Base-by-base conservation (phyloP, 1,139 yeast genomes). In the Magnusiomyces sp. region DNA sequence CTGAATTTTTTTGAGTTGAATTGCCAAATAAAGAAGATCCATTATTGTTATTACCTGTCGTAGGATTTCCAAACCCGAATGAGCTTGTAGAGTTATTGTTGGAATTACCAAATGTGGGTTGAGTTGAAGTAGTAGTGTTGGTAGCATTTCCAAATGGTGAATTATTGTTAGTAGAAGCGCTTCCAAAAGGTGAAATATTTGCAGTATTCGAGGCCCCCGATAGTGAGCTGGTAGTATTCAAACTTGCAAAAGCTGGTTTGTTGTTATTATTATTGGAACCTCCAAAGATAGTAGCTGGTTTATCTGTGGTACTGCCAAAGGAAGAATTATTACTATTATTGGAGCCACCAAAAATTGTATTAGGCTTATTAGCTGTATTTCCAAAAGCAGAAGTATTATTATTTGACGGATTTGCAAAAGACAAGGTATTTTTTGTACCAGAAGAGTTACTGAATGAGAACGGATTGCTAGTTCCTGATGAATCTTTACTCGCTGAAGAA, bases 11-110 rank as follows among this genome's bases (percentile, higher is more conserved):
- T 16, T 13, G 23, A 46, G 39, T 57, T 10, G 59, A 40, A 34
- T 47, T 33, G 9, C 60, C 62, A 57, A 59, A 59, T 37, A 55
- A 55, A 32, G 58, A 51, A 2, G 52, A 14, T 31, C 43, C 31
- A 14, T 46, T 33, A 31, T 23, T 48, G 43, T 31, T 36, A 37
- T 41, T 5, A 14, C 27, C 5, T n/a, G 19, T 16, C 14, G 13
- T 16, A 7, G 19, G 14, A 40, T 31, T 5, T 36, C 17, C 32
- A 14, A 17, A 23, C 14, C 36, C 5, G 48, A 6, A n/a, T 31
- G 13, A 5, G 11, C 20, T n/a, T 9, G n/a, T 14, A 10, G 40
- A 9, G 7, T n/a, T 37, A 37, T 37, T 37, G 19, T 14, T 16
- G 9, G 40, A 10, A n/a, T 23, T 23, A 23, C 43, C 31, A 10